Conservation (phyloP, 192 early-diverging fungal genomes). For the Linnemannia hyalina region DNA sequence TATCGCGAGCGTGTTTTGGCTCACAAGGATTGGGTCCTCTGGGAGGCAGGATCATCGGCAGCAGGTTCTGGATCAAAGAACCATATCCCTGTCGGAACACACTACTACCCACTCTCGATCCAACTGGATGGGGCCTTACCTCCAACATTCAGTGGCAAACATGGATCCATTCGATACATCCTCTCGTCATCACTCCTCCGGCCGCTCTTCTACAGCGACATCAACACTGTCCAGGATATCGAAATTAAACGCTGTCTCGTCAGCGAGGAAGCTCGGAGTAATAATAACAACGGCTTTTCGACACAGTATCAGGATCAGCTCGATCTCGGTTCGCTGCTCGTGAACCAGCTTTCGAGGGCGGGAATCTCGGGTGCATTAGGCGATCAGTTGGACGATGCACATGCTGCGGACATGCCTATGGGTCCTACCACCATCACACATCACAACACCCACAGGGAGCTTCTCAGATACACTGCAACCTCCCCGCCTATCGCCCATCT, state of each 20-base stretch:
- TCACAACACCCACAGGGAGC: slow-evolving; percentile 52
- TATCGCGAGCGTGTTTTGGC: slow-evolving; percentile 52
- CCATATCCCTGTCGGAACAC: slow-evolving; percentile 51
- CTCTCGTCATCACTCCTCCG: slow-evolving; percentile 54
- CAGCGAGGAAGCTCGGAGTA: not conserved
- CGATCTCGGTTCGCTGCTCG: slow-evolving; percentile 36
- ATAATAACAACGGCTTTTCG: not conserved
- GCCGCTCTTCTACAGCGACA: slow-evolving; percentile 59
- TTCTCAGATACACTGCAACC: slow-evolving; percentile 41
- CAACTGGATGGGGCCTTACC: slow-evolving; percentile 55
- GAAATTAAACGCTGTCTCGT: slow-evolving; percentile 61
- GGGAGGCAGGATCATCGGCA: slow-evolving; percentile 43
- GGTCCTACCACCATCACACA: slow-evolving; percentile 44
- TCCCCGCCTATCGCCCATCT: slow-evolving; percentile 48
- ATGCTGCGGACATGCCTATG: not conserved
- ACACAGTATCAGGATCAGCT: not conserved
- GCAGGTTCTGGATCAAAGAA: slow-evolving; percentile 38
- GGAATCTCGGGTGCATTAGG: slow-evolving; percentile 15
- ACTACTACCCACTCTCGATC: slow-evolving; percentile 55
- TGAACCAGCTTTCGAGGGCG: slow-evolving; percentile 30
- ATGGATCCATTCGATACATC: slow-evolving; percentile 62
- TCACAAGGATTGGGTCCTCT: slow-evolving; percentile 56
- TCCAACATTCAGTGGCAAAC: slow-evolving; percentile 60
- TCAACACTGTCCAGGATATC: slow-evolving; percentile 55
- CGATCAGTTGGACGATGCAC: not conserved